Percentiles rank a stretch among this genome's conserved stretches.
These are phyloP conservation scores for Mycena sp. DNA, from an alignment of 1,284 basidiomycete species.

Conservation along the genomic window DNA sequence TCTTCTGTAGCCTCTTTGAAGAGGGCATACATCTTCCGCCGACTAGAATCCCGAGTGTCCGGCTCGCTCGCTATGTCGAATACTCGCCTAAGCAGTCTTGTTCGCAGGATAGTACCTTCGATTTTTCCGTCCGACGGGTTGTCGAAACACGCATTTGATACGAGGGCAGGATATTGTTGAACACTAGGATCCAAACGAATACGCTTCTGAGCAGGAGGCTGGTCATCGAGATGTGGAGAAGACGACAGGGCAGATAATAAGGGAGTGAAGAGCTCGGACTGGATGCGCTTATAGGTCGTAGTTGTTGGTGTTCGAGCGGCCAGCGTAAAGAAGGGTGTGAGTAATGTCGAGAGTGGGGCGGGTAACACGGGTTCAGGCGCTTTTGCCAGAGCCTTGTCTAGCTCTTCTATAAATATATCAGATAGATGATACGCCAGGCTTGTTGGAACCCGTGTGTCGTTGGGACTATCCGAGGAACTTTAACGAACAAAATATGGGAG, in stretches of 20 bases:
- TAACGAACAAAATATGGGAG: conserved; percentile 15
- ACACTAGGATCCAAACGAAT: conserved; percentile 44
- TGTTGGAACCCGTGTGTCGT: conserved; percentile 79
- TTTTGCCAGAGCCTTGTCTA: conserved; percentile 74
- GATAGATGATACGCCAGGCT: conserved; percentile 88
- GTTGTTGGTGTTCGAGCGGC: conserved; percentile 72
- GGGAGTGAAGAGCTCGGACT: conserved; percentile 72
- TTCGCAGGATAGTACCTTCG: conserved; percentile 55
- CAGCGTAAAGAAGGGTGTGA: conserved; percentile 75
- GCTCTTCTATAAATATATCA: conserved; percentile 92
- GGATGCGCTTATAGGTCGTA: conserved; percentile 74
- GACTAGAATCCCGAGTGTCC: conserved; percentile 79
- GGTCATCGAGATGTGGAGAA: conserved; percentile 43
- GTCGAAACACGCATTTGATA: conserved; percentile 59
- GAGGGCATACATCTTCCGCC: conserved; percentile 84
- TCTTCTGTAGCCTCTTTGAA: conserved; percentile 74
- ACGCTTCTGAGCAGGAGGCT: conserved; percentile 52
- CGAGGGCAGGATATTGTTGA: conserved; percentile 50
- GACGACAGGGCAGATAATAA: conserved; percentile 60
- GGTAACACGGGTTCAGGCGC: conserved; percentile 43
- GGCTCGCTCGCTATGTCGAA: conserved; percentile 83
- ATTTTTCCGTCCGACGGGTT: conserved; percentile 50
- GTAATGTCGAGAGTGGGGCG: conserved; percentile 65
- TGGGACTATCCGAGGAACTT: conserved; percentile 57
- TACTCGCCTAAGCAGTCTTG: conserved; percentile 67